phyloP scores from a whole-genome alignment of 192 early-diverging fungal species.

The Coemansia erecta region DNA sequence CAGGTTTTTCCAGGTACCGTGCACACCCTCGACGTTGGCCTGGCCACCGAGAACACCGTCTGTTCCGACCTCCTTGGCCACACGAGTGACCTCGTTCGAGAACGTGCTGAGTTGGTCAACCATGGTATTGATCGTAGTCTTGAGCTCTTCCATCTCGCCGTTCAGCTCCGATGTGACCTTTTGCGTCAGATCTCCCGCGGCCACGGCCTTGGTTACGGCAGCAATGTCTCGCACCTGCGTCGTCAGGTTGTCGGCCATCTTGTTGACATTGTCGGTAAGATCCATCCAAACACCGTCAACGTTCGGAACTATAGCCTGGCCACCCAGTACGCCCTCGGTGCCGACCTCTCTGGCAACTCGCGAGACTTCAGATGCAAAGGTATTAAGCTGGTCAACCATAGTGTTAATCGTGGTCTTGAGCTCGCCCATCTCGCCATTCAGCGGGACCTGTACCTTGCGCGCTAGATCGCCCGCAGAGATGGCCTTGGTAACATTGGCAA shows the following conservation, averaged over 20 bases:
- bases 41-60: constrained; percentile 56
- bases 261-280: constrained; percentile 58
- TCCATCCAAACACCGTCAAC: constrained; percentile 60
- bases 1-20: constrained; percentile 52
- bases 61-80: constrained; percentile 55
- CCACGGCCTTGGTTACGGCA: constrained; percentile 4
- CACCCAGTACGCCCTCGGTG: constrained; percentile 62
- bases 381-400: constrained; percentile 32
- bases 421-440: constrained; percentile 61
- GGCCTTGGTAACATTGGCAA: constrained; percentile 56
- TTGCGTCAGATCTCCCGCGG: constrained; percentile 48
- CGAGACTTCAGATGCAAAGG: constrained; percentile 61
- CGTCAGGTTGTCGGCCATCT: constrained; percentile 40
- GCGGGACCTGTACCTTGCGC: constrained; percentile 52
- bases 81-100: constrained; percentile 49
- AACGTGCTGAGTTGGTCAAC: constrained; percentile 51
- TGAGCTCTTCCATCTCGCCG: constrained; percentile 12
- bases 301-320: constrained; percentile 59
- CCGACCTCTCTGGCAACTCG: constrained; percentile 64
- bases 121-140: constrained; percentile 21
- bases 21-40: constrained; percentile 46
- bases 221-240: constrained; percentile 23
- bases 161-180: constrained; percentile 5
- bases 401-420: constrained; percentile 59
- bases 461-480: constrained; percentile 60